Evolutionary conservation across 2,329 filamentous ascomycete genomes (phyloP), one percentile per base, ranked within the genome.

Genomic region (Cladophialophora bantiana): DNA sequence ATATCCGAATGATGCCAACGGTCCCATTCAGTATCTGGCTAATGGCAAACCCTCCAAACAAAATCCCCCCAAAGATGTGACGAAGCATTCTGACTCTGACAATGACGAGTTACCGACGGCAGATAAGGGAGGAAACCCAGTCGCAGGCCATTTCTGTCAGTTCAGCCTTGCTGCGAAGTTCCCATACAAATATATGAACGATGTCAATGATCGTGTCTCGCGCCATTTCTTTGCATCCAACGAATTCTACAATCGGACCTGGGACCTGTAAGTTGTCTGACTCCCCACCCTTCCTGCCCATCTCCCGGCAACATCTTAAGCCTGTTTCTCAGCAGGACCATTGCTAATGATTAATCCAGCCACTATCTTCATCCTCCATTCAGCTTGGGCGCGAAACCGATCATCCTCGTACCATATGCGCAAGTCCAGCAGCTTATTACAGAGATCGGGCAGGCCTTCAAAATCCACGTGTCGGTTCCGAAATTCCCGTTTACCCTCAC

Each of bases 221-320:
- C 71, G 73, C 38, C 70, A 63, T 7, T 82, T 80, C 68, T 83
- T 83, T 63, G 77, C 78, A 18, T 68, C 65, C 5, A 79, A 78
- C 2, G 77, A 82, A 60, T 81, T 83, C 70, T 86, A 85, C 72
- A 78, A 81, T 1, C 84, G 87, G 66, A 74, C 81, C 10, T 97
- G 93, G 93, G 88, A 94, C 69, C 80, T 96, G 91, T 95, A 82
- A 83, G 89, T 83, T 3, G 20, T 64, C 59, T 26, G 55, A 15
- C 7, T 7, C 53, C 15, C 4, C 1, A 55, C 32, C 31, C 4
- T 18, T 32, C 32, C 38, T 13, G 40, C 34, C 58, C 15, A n/a
- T 38, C 13, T 31, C 12, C 26, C 10, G 31, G 13, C 5, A 32
- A 9, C 18, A 35, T 34, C 18, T 26, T 12, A 18, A 35, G 10